Conservation (phyloP, 1,284 basidiomycete genomes). For the Puccinia brachypodii region DNA sequence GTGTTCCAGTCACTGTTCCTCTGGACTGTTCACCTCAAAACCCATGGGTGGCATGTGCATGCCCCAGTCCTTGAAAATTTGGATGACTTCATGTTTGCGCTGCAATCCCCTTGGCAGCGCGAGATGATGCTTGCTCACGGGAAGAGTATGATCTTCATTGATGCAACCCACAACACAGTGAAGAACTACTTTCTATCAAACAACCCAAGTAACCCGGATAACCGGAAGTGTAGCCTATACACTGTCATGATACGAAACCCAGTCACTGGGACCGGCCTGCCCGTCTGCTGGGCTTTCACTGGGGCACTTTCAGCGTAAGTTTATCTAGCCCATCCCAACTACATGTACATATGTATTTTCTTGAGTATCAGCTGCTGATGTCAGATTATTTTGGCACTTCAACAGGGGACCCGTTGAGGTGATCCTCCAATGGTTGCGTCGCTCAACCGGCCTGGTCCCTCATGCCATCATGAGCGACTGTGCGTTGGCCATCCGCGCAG, state of each 20-base stretch:
- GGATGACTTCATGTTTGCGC: background rate
- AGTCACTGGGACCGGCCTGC: background rate
- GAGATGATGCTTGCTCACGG: background rate
- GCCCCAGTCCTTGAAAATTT: background rate
- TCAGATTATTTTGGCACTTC: no score
- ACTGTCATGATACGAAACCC: background rate
- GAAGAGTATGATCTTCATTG: background rate
- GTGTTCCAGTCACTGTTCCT: background rate
- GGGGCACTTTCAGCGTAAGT: background rate
- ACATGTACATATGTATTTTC: background rate
- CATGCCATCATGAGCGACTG: no score
- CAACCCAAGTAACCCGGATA: no score
- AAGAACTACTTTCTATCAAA: background rate
- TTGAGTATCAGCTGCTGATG: no score
- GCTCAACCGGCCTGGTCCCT: background rate
- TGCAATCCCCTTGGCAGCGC: background rate
- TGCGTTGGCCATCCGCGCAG: background rate
- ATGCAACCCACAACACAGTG: background rate
- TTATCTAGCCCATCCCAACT: background rate
- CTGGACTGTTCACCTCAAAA: background rate
- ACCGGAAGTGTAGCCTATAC: background rate
- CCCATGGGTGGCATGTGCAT: background rate
- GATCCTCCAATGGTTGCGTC: background rate
- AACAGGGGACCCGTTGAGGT: background rate
- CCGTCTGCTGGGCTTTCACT: background rate